Conservation (phyloP, 345 rosid genomes). For the Erodium maritimum region DNA sequence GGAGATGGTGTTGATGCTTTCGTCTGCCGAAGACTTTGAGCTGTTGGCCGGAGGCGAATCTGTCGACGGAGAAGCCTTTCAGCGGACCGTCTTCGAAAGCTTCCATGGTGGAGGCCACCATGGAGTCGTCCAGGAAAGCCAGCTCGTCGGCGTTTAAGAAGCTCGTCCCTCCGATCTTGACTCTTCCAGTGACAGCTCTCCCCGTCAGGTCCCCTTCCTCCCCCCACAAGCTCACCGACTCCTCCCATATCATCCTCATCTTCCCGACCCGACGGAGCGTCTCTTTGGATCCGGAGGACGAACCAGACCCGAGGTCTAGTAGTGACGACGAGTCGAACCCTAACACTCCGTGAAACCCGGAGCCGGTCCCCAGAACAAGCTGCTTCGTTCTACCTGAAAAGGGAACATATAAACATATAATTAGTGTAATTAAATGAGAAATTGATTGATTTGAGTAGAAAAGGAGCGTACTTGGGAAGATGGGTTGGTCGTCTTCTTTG, state of each 20-base stretch:
- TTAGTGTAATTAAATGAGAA: background rate
- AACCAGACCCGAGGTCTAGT: conserved; percentile 15
- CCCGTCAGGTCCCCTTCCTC: conserved; percentile 61
- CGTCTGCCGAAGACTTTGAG: conserved; percentile 84
- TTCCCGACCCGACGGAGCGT: conserved; percentile 85
- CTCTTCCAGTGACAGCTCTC: conserved; percentile 56
- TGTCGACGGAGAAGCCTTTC: conserved; percentile 83
- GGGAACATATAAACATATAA: background rate
- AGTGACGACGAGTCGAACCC: conserved; percentile 45
- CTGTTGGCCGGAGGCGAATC: conserved; percentile 71
- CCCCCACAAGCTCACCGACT: conserved; percentile 89
- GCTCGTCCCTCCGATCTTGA: conserved; percentile 61
- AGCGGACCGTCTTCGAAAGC: conserved; percentile 67
- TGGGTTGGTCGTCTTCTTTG: conserved; percentile 39
- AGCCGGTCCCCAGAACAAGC: conserved; percentile 21
- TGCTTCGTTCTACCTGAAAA: conserved; percentile 56
- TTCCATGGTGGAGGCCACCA: conserved; percentile 85
- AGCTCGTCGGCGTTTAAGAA: conserved; percentile 86
- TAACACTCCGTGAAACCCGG: conserved; percentile 24
- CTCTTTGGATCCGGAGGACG: conserved; percentile 30
- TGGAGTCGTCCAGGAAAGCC: conserved; percentile 65
- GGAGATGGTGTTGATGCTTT: conserved; percentile 30
- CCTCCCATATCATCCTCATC: conserved; percentile 93
- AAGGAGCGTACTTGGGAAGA: conserved; percentile 23
- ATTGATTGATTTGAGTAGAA: background rate